Base-by-base conservation (phyloP, 2,329 filamentous ascomycete species). In the Colletotrichum trifolii region DNA sequence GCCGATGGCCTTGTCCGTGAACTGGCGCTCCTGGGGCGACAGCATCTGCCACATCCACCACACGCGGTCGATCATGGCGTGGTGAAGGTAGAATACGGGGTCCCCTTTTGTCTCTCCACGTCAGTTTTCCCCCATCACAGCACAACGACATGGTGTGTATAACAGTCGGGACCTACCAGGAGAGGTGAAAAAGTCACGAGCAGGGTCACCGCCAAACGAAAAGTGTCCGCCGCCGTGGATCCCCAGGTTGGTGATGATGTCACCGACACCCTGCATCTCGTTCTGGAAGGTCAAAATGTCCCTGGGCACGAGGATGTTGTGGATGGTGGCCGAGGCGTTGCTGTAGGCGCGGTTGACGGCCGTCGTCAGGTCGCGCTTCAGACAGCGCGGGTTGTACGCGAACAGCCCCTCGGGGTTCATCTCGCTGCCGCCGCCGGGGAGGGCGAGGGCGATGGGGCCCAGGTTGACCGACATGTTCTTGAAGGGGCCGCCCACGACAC, bases 401-500 rank as follows among this genome's bases (percentile, higher is more conserved):
- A 79, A 69, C 8, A 71, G 72, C 1, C 71, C 72, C 8, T 70
- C 62, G 1, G 73, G 61, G 10, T 64, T 67, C n/a, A 69, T 49
- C 9, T 64, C 64, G 7, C 67, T 68, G 64, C 47, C 39, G 64
- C 57, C 75, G 1, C 73, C 74, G 6, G 73, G 72, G 2, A 72
- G 57, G 10, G 73, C 70, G 6, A 73, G 73, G 5, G 73, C 71
- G 7, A 75, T 73, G 12, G 80, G 79, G 0, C 79, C 80, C 2
- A 82, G 71, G 59, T 78, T 81, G 57, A 82, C 75, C 1, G 64
- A 73, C 71, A 79, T 75, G 67, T 80, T 73, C 35, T 71, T 73
- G n/a, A 87, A 80, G 2, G 86, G 86, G 0, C 85, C 85, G 0
- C 75, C 77, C 11, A 72, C 76, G 3, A 89, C 77, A 70, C 85